Percentiles rank a stretch among this genome's conserved stretches.
phyloP scores from a whole-genome alignment of 129 eudicot genomes.

The Kitagawia praeruptora region DNA sequence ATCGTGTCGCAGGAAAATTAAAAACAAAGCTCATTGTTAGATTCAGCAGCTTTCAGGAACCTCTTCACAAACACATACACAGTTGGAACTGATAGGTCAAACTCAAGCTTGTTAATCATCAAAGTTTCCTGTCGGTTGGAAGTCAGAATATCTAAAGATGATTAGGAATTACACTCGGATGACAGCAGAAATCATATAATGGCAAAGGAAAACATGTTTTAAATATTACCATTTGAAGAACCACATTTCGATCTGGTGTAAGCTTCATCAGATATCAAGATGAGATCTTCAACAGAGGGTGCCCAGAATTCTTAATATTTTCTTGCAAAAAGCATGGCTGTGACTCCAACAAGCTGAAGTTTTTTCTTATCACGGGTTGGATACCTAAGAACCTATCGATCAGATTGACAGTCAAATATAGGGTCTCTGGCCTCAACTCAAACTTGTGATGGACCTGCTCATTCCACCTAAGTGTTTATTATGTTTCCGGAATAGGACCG shows the following conservation, averaged over 20 bases:
- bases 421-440: no score
- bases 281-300: conserved; percentile 71
- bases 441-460: no score
- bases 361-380: no score
- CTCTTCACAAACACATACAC: no score
- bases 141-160: not conserved
- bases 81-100: conserved; percentile 64
- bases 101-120: conserved; percentile 71
- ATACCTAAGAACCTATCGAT: not conserved
- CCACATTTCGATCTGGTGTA: conserved; percentile 64
- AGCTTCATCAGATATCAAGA: conserved; percentile 83
- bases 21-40: no score
- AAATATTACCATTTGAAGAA: conserved; percentile 70
- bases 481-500: no score
- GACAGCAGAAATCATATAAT: not conserved
- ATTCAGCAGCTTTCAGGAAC: no score
- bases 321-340: conserved; percentile 94
- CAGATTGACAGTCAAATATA: conserved; percentile 27
- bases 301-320: conserved; percentile 85
- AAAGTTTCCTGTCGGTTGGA: conserved; percentile 49
- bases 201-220: not conserved
- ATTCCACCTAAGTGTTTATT: no score
- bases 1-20: not conserved
- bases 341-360: no score
- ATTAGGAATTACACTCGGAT: not conserved